Conservation (phyloP, 176 grass and related monocot species). For the Microstegium vimineum region DNA sequence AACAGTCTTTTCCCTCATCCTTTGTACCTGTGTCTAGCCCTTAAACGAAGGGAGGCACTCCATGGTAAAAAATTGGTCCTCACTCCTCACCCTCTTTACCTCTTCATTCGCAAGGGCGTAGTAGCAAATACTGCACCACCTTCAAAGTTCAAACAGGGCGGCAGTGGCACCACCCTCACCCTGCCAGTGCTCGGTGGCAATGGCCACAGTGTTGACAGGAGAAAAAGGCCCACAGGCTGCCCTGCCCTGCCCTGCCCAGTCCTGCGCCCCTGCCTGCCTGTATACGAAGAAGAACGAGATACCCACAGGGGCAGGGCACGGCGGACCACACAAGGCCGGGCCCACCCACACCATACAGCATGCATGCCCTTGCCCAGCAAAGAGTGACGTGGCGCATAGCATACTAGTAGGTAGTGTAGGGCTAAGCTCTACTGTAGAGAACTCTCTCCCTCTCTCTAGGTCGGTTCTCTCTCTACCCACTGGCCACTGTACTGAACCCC, state of each 20-base stretch:
- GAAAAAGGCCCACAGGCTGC: neutral
- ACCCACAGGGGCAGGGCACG: slow-evolving; percentile 10
- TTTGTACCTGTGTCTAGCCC: too few relatives aligned
- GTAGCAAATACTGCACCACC: too few relatives aligned
- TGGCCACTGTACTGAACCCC: neutral
- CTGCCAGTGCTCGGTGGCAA: neutral
- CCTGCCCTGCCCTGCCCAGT: neutral
- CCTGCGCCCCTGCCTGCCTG: neutral
- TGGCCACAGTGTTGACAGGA: neutral
- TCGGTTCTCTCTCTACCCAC: neutral
- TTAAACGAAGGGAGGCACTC: too few relatives aligned
- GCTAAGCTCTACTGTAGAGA: neutral
- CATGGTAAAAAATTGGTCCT: too few relatives aligned
- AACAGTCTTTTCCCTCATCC: too few relatives aligned
- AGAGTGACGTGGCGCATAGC: neutral
- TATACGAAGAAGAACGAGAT: neutral
- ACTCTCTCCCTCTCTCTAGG: neutral
- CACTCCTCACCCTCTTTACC: too few relatives aligned
- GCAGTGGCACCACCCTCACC: neutral
- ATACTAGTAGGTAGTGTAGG: neutral
- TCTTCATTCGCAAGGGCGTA: too few relatives aligned
- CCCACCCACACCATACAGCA: neutral
- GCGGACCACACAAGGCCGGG: neutral
- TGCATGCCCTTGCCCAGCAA: neutral
- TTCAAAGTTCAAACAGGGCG: neutral